Evolutionary conservation across 2,329 filamentous ascomycete species (phyloP).

Genomic region (Ophiostoma sp.): DNA sequence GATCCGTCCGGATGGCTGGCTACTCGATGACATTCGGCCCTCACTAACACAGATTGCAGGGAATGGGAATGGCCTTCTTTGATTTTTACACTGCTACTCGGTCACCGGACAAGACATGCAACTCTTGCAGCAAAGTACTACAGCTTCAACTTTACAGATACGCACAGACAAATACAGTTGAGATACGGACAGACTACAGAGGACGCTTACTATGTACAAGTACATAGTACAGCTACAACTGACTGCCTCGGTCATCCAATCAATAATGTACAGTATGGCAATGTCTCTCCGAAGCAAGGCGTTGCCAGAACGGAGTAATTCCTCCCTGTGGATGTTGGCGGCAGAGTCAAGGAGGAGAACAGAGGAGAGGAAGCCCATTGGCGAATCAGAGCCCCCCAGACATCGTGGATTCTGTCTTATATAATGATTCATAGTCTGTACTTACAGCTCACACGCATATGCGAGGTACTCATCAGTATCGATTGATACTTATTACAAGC

Average conservation of each 20-base stretch:
- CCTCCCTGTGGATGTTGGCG: neutral
- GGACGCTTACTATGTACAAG: too few species aligned
- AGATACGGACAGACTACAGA: neutral
- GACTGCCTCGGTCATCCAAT: neutral
- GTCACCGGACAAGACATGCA: neutral
- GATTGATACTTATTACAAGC: neutral
- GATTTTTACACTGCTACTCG: neutral
- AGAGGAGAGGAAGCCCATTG: neutral
- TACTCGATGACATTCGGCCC: neutral
- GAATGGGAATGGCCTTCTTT: neutral
- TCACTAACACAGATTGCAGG: constrained; percentile 1
- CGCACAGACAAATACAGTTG: neutral
- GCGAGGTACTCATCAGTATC: neutral
- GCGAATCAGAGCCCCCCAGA: neutral
- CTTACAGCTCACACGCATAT: neutral
- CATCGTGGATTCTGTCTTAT: neutral
- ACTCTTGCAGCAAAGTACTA: neutral
- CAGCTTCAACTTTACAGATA: neutral
- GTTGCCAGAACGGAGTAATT: neutral
- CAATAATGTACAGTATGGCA: neutral
- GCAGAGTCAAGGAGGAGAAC: neutral
- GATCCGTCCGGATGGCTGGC: neutral
- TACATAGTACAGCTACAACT: neutral
- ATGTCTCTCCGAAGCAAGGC: constrained; percentile 2
- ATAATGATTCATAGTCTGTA: neutral